Percentiles rank a stretch among this genome's conserved stretches.
These are phyloP conservation scores for Wickerhamiella kazuoi DNA, from an alignment of 805 yeast genomes.

Conservation along the genomic window DNA sequence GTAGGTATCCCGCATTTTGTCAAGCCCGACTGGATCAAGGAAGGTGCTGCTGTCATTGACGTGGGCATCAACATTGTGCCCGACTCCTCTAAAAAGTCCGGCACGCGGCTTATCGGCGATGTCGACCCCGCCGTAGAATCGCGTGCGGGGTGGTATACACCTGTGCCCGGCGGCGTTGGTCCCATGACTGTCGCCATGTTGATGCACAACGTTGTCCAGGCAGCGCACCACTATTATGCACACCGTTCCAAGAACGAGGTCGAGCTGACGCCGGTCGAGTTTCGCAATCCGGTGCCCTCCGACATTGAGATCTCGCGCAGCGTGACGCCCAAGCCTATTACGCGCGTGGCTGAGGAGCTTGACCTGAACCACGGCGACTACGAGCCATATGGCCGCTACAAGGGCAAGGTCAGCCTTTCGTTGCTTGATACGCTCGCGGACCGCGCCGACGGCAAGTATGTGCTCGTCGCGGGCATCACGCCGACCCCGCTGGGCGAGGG, in stretches of 20 bases:
- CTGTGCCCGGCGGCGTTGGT: conserved; percentile 98
- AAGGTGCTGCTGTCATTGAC: conserved; percentile 77
- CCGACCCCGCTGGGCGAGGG: conserved; percentile 99
- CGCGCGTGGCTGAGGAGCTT: conserved; percentile 57
- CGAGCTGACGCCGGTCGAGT: conserved; percentile 37
- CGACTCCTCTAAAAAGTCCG: conserved; percentile 57
- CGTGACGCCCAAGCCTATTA: conserved; percentile 72
- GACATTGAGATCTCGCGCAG: conserved; percentile 80
- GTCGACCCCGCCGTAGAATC: conserved; percentile 61
- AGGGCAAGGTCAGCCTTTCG: conserved; percentile 70
- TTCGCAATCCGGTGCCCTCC: conserved; percentile 61
- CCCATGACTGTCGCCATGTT: conserved; percentile 99
- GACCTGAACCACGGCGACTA: conserved; percentile 66
- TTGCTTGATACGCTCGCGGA: conserved; percentile 48
- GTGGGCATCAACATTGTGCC: conserved; percentile 86
- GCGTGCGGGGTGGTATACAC: conserved; percentile 58
- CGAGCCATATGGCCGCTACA: conserved; percentile 78
- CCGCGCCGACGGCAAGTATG: conserved; percentile 62
- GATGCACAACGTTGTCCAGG: conserved; percentile 61
- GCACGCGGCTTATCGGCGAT: conserved; percentile 78
- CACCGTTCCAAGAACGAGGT: conserved; percentile 31
- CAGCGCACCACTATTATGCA: conserved; percentile 46
- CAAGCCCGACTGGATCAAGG: conserved; percentile 73
- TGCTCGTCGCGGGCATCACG: conserved; percentile 90
- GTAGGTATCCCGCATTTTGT: conserved; percentile 74